Base-by-base conservation (phyloP, 1,284 basidiomycete genomes). In the Rhodofomes roseus region DNA sequence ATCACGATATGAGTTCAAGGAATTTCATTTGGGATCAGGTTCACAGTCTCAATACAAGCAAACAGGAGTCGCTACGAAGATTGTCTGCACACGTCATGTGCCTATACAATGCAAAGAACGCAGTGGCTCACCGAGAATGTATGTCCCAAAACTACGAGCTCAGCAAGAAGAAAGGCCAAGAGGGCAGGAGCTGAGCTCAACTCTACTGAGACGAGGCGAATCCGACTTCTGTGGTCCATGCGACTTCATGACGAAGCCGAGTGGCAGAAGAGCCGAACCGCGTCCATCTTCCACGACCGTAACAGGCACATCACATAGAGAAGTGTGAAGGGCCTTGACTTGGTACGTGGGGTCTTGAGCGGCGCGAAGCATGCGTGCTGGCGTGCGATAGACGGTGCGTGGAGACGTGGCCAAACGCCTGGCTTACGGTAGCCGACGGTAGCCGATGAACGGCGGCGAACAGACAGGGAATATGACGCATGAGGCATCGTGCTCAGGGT, bases 71-170 rank as follows among this genome's bases (percentile, higher is more conserved):
- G n/a, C n/a, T n/a, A n/a, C n/a, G n/a, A n/a, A n/a, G n/a, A n/a
- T n/a, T n/a, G n/a, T n/a, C n/a, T n/a, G n/a, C n/a, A n/a, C n/a
- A n/a, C n/a, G n/a, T n/a, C n/a, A n/a, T n/a, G n/a, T n/a, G n/a
- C n/a, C n/a, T n/a, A n/a, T 11, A 34, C 31, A 34, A 34, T 34
- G 31, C 4, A 34, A 34, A 11, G 31, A 34, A 34, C 31, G 31
- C 11, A 11, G 31, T 34, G 31, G 11, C 31, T 11, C 11, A 39
- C 37, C 37, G 16, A 39, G 16, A 14, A 77, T 84, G 81, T 84
- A 59, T 79, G 82, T 78, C 81, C 70, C 82, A 79, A 76, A 83
- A 84, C 83, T 85, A 84, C 77, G 80, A 81, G 75, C 62, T 71
- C 71, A 73, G 72, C 65, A 70, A 67, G 65, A 63, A 66, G 55